Conservation (phyloP, 139 green algal genomes). For the Chlorella vulgaris region DNA sequence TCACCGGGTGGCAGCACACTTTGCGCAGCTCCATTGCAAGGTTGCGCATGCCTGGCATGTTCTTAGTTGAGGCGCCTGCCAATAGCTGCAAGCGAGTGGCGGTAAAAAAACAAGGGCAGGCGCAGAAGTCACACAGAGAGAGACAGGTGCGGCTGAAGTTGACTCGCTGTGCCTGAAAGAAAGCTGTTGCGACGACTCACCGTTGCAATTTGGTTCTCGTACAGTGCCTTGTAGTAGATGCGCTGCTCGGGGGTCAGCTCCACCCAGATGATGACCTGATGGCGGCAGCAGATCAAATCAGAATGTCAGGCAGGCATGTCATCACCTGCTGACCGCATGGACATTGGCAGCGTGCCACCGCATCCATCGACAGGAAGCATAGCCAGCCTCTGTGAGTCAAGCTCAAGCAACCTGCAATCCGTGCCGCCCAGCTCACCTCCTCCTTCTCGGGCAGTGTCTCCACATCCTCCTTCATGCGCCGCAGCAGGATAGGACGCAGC, state of each 20-base stretch:
- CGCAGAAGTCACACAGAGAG: too few species aligned
- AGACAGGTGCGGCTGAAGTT: too few species aligned
- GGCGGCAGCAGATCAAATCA: background rate
- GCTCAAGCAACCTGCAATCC: too few species aligned
- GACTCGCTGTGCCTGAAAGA: too few species aligned
- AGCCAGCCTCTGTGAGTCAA: too few species aligned
- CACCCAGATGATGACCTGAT: slow-evolving; percentile 44
- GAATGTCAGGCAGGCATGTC: background rate
- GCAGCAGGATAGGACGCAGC: slow-evolving; percentile 86
- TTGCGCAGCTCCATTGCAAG: slow-evolving; percentile 97
- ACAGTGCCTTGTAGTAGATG: slow-evolving; percentile 80
- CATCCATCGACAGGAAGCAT: too few species aligned
- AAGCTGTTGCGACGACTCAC: slow-evolving; percentile 9
- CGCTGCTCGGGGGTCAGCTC: slow-evolving; percentile 87
- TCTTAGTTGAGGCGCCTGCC: slow-evolving; percentile 54
- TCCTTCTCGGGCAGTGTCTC: slow-evolving; percentile 95
- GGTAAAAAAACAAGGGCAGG: background rate
- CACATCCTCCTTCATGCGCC: slow-evolving; percentile 98
- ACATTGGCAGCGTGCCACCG: too few species aligned
- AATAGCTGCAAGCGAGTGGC: slow-evolving; percentile 53
- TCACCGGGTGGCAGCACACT: slow-evolving; percentile 44
- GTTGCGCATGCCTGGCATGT: slow-evolving; percentile 83
- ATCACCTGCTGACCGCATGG: too few species aligned
- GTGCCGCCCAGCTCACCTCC: slow-evolving; percentile 83
- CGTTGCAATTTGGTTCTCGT: slow-evolving; percentile 63